phyloP scores from a whole-genome alignment of 2,329 filamentous ascomycete species.

The Stromatinia cepivora region DNA sequence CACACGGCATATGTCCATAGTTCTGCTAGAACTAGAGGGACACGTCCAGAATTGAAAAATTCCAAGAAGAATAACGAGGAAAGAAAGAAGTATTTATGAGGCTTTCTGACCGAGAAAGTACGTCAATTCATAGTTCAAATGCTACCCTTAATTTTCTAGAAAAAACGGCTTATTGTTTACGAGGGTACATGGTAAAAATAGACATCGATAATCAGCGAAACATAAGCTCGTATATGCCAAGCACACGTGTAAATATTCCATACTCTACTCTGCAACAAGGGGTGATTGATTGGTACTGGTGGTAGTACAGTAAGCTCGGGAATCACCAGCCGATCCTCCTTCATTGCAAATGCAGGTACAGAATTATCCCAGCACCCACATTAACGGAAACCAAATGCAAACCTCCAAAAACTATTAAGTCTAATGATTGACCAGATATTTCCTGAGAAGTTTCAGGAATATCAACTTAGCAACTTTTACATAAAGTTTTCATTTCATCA shows the following conservation, averaged over 20 bases:
- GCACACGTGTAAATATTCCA: background rate
- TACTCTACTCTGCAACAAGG: background rate
- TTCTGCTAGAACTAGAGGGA: background rate
- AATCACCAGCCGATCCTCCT: constrained; percentile 14
- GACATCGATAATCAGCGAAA: background rate
- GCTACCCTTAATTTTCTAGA: background rate
- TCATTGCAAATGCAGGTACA: constrained; percentile 22
- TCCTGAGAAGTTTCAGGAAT: constrained; percentile 15
- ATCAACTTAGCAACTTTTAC: background rate
- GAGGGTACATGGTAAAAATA: constrained; percentile 3
- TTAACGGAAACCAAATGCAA: background rate
- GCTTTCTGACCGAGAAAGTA: background rate
- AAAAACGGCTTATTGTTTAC: background rate
- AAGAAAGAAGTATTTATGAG: background rate
- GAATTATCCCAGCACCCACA: background rate
- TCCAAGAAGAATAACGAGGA: background rate
- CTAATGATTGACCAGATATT: background rate
- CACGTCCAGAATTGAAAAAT: background rate
- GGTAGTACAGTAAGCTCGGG: constrained; percentile 19
- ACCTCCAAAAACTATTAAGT: background rate
- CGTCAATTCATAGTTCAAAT: too few species aligned
- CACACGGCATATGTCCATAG: background rate
- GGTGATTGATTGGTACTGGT: background rate
- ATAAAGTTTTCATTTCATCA: background rate
- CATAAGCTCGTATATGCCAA: constrained; percentile 13